phyloP scores from a whole-genome alignment of 371 early-diverging fungal species.

The Caulochytrium protostelioides region DNA sequence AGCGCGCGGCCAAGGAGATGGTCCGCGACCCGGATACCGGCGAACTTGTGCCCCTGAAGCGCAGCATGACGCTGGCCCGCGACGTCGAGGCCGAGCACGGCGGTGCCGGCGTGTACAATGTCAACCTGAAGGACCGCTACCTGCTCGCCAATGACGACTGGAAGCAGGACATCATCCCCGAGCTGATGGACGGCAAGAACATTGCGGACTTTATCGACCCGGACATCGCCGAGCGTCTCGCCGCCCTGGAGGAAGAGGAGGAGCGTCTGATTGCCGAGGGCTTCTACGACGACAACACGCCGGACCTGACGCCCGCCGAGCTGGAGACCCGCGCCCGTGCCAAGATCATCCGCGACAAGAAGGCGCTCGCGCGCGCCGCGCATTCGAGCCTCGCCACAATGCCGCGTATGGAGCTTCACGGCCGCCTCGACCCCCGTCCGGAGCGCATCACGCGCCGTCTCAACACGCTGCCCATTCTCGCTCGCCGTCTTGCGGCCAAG shows the following conservation, averaged over 20 bases:
- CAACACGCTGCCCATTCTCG: too few relatives aligned
- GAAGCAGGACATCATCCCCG: conserved; percentile 97
- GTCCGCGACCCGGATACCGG: too few relatives aligned
- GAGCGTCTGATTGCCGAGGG: conserved; percentile 78
- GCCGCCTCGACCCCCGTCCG: too few relatives aligned
- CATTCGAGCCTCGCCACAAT: too few relatives aligned
- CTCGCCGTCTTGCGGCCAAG: too few relatives aligned
- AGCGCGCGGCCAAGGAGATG: too few relatives aligned
- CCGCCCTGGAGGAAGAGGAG: conserved; percentile 91
- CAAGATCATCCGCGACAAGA: conserved; percentile 58
- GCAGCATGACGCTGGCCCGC: conserved; percentile 55
- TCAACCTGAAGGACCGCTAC: conserved; percentile 66
- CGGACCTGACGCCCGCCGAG: too few relatives aligned
- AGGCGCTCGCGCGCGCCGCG: conserved; percentile 51
- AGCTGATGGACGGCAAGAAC: conserved; percentile 99
- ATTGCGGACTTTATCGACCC: conserved; percentile 97
- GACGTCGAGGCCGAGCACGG: conserved; percentile 78
- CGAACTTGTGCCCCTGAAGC: too few relatives aligned
- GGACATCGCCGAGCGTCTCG: conserved; percentile 87
- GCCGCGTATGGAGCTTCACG: too few relatives aligned
- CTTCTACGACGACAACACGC: too few relatives aligned
- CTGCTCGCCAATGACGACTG: conserved; percentile 65
- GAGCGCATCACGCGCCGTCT: too few relatives aligned
- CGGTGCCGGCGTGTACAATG: conserved; percentile 88
- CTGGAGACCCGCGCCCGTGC: conserved; percentile 55